Conservation (phyloP, 306 rosid genomes). For the Comarum palustre region DNA sequence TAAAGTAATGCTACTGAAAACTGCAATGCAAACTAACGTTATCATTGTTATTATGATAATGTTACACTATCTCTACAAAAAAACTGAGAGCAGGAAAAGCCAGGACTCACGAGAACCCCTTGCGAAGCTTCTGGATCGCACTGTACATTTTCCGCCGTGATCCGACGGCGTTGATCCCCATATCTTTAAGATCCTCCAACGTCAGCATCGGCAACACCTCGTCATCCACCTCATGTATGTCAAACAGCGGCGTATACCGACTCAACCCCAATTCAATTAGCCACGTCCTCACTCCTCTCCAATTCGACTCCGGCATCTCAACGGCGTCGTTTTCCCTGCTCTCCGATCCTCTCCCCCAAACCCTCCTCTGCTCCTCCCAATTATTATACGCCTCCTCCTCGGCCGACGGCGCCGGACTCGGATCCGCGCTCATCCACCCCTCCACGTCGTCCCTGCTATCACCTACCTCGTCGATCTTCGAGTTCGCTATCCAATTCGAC, state of each 20-base stretch:
- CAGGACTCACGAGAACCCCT: slow-evolving; percentile 40
- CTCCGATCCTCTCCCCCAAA: slow-evolving; percentile 36
- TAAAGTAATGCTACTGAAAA: background rate
- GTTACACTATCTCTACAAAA: slow-evolving; percentile 1
- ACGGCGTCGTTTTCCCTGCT: slow-evolving; percentile 37
- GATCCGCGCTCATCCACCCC: slow-evolving; percentile 42
- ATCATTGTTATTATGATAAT: slow-evolving; percentile 7
- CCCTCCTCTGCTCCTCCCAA: slow-evolving; percentile 34
- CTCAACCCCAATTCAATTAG: slow-evolving; percentile 56
- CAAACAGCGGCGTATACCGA: slow-evolving; percentile 64
- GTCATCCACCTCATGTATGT: slow-evolving; percentile 74
- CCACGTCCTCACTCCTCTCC: slow-evolving; percentile 59
- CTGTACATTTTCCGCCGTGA: slow-evolving; percentile 64
- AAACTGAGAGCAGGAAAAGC: background rate
- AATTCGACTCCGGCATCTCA: slow-evolving; percentile 42
- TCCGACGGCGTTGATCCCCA: slow-evolving; percentile 74
- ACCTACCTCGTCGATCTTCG: slow-evolving; percentile 29
- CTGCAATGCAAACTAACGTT: slow-evolving; percentile 5
- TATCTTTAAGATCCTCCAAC: slow-evolving; percentile 74
- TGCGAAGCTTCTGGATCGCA: slow-evolving; percentile 65
- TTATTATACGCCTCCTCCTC: slow-evolving; percentile 20
- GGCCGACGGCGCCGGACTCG: slow-evolving; percentile 39
- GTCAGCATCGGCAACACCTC: slow-evolving; percentile 70
- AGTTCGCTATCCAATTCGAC: slow-evolving; percentile 36
- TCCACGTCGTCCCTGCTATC: slow-evolving; percentile 32